phyloP scores from a whole-genome alignment of 2,329 filamentous ascomycete genomes.

The Sporothrix globosa region DNA sequence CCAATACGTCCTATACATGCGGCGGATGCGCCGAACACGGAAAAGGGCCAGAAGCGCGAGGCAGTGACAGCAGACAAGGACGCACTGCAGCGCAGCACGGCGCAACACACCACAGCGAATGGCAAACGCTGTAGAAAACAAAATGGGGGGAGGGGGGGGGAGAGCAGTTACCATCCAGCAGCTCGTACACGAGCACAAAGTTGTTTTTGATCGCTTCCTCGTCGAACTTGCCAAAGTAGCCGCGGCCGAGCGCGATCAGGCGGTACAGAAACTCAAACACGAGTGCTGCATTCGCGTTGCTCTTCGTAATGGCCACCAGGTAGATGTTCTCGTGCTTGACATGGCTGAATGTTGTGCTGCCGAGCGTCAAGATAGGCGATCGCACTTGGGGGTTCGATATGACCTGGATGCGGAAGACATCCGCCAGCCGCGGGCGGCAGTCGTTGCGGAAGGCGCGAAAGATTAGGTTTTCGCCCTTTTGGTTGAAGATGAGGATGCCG shows the following conservation, averaged over 20 bases:
- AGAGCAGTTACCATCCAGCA: slow-evolving; percentile 73
- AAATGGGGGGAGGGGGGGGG: neutral
- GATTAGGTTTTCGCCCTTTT: slow-evolving; percentile 99
- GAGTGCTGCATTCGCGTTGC: slow-evolving; percentile 96
- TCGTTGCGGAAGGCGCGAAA: slow-evolving; percentile 99
- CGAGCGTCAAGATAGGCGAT: slow-evolving; percentile 94
- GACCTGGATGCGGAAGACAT: slow-evolving; percentile 99
- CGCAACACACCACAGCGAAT: neutral
- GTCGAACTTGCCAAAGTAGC: slow-evolving; percentile 98
- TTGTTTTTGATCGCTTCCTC: slow-evolving; percentile 99
- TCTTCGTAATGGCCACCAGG: slow-evolving; percentile 95
- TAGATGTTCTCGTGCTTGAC: slow-evolving; percentile 99
- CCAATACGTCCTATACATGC: neutral
- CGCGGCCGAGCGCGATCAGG: slow-evolving; percentile 83
- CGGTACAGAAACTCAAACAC: slow-evolving; percentile 98
- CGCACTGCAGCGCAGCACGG: no score
- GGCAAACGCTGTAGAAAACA: neutral
- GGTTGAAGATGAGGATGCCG: slow-evolving; percentile 96
- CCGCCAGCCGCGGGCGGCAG: slow-evolving; percentile 93
- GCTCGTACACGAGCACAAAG: slow-evolving; percentile 97
- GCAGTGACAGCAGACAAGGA: neutral
- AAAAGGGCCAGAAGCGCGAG: neutral
- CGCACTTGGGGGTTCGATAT: slow-evolving; percentile 98
- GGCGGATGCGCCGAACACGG: neutral
- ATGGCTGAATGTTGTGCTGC: slow-evolving; percentile 98